Percentiles rank a stretch among this genome's conserved stretches.
These are phyloP conservation scores for Hypomyces perniciosus DNA, from an alignment of 2,329 filamentous ascomycete species.

Conservation along the genomic window DNA sequence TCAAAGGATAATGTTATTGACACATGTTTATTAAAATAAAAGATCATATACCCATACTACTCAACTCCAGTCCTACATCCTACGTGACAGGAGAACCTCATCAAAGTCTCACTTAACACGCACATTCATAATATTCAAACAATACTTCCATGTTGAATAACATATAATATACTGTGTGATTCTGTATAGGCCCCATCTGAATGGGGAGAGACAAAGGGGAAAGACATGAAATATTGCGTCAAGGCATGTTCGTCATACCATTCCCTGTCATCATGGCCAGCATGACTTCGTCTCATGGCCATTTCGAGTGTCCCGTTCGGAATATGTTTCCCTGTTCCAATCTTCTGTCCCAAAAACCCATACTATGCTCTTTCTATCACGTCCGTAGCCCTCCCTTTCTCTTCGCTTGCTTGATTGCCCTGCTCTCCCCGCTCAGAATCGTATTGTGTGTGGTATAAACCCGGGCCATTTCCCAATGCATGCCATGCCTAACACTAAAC, in stretches of 20 bases:
- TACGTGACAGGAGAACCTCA: neutral
- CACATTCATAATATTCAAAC: neutral
- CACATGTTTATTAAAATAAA: too few species aligned
- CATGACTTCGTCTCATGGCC: neutral
- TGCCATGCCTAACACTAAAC: neutral
- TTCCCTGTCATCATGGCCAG: too few species aligned
- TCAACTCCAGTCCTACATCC: neutral
- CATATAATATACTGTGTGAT: neutral
- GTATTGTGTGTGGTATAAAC: slow-evolving; percentile 1
- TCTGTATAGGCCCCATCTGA: neutral
- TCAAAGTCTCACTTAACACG: neutral
- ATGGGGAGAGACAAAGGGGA: too few species aligned
- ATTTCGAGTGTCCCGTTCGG: neutral
- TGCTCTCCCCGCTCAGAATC: neutral
- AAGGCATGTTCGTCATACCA: too few species aligned
- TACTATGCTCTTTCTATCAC: neutral
- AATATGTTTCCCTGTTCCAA: neutral
- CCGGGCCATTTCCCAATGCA: neutral
- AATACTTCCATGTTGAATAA: neutral
- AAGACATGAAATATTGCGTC: too few species aligned
- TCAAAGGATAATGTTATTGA: too few species aligned
- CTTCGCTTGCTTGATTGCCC: neutral
- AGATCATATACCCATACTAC: too few species aligned
- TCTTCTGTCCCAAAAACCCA: neutral
- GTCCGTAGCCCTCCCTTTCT: neutral